phyloP scores from a whole-genome alignment of 1,139 yeast species.

The Yamadazyma trypodendri region DNA sequence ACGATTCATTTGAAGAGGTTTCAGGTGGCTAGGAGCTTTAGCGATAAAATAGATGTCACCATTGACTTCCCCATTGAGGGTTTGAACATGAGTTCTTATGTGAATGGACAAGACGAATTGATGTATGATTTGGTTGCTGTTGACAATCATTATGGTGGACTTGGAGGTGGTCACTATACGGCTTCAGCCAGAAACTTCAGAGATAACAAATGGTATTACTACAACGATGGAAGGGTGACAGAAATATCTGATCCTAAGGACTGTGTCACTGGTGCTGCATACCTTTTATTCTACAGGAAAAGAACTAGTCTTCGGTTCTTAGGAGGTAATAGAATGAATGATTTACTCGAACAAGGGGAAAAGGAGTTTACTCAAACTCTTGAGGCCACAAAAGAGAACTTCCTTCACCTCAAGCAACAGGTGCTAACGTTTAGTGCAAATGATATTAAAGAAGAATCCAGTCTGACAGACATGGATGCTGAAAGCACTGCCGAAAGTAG shows the following conservation, averaged over 20 bases:
- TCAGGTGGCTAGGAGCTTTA: conserved; percentile 78
- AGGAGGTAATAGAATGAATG: conserved; percentile 36
- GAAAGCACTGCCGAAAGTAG: conserved; percentile 18
- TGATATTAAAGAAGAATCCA: conserved; percentile 11
- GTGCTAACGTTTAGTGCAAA: conserved; percentile 19
- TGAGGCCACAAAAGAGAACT: conserved; percentile 12
- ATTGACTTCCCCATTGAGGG: conserved; percentile 89
- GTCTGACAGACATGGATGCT: conserved; percentile 14
- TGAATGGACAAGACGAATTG: conserved; percentile 36
- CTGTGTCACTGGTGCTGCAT: conserved; percentile 79
- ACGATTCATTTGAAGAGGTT: conserved; percentile 90
- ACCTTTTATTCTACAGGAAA: conserved; percentile 77
- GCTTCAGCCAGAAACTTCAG: conserved; percentile 80
- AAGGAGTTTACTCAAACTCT: conserved; percentile 17
- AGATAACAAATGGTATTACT: conserved; percentile 84
- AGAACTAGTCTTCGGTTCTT: conserved; percentile 33
- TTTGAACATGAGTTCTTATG: conserved; percentile 64
- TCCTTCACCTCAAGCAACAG: conserved; percentile 18
- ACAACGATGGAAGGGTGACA: conserved; percentile 79
- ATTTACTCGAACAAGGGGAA: conserved; percentile 26
- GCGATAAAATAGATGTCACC: conserved; percentile 84
- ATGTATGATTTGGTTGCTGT: conserved; percentile 88
- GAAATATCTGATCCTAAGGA: conserved; percentile 57
- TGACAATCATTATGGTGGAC: conserved; percentile 93
- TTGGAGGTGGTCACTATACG: conserved; percentile 98